These are phyloP conservation scores for Phytophthora sojae DNA, from an alignment of 352 stramenopile genomes.

Conservation along the genomic window DNA sequence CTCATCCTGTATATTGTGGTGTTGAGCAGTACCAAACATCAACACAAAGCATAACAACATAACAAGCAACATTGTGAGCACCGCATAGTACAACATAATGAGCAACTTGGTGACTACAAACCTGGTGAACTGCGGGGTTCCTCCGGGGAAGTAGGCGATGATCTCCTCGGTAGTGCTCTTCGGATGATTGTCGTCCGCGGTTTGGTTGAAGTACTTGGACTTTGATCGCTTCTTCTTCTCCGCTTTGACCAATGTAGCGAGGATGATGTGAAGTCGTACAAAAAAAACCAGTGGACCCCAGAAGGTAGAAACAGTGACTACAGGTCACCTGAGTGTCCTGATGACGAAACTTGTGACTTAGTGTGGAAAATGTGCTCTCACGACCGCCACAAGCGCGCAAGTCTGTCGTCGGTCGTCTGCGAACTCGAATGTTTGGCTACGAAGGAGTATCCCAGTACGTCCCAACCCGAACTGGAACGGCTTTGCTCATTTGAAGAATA, in stretches of 20 bases:
- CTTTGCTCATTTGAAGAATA: neutral
- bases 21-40: too few relatives aligned
- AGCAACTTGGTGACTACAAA: neutral
- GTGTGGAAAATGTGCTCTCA: conserved; percentile 13
- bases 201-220: neutral
- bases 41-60: too few relatives aligned
- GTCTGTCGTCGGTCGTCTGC: neutral
- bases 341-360: too few relatives aligned
- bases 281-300: too few relatives aligned
- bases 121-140: neutral
- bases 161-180: neutral
- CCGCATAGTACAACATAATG: neutral
- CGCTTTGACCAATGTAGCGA: neutral
- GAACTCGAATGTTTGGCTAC: conserved; percentile 1
- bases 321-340: too few relatives aligned
- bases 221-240: neutral
- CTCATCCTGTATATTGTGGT: too few relatives aligned
- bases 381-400: neutral
- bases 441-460: neutral
- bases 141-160: neutral
- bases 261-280: too few relatives aligned
- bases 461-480: neutral
- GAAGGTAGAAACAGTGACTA: too few relatives aligned
- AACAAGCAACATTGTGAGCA: neutral
- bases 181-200: neutral